phyloP scores from a whole-genome alignment of 2,329 filamentous ascomycete genomes.

The Stachybotrys echinatus region DNA sequence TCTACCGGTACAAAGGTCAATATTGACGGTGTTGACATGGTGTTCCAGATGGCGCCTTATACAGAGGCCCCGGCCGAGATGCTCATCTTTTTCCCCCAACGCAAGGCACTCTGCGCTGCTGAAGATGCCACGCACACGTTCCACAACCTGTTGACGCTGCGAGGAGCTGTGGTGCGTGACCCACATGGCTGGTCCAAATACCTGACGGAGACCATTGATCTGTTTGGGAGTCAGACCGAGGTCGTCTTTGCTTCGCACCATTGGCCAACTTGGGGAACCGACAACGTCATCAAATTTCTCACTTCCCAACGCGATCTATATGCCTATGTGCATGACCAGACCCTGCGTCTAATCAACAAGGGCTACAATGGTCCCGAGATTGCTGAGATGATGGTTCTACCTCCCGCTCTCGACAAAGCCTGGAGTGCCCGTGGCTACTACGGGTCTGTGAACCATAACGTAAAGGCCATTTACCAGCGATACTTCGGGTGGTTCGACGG shows the following conservation, averaged over 20 bases:
- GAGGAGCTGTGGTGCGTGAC: constrained; percentile 34
- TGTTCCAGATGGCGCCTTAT: constrained; percentile 33
- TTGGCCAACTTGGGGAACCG: constrained; percentile 35
- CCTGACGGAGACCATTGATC: constrained; percentile 26
- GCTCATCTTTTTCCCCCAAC: constrained; percentile 32
- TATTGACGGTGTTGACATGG: constrained; percentile 29
- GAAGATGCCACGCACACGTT: constrained; percentile 32
- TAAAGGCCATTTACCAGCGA: constrained; percentile 21
- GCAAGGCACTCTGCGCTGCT: constrained; percentile 28
- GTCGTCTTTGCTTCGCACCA: constrained; percentile 31
- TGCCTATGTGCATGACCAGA: constrained; percentile 33
- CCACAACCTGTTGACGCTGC: constrained; percentile 36
- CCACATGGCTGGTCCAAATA: constrained; percentile 32
- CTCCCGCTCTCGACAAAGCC: constrained; percentile 17
- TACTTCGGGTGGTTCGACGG: constrained; percentile 16
- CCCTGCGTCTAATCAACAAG: constrained; percentile 29
- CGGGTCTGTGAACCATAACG: constrained; percentile 30
- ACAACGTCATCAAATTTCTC: constrained; percentile 17
- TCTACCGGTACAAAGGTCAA: constrained; percentile 21
- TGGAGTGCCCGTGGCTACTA: constrained; percentile 26
- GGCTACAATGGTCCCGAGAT: constrained; percentile 32
- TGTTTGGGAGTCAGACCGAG: constrained; percentile 25
- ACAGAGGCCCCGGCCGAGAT: constrained; percentile 38
- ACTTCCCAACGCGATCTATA: constrained; percentile 32
- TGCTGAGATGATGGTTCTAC: constrained; percentile 28